Evolutionary conservation across 1,139 yeast species (phyloP).

Genomic region (Zygoascus meyerae): DNA sequence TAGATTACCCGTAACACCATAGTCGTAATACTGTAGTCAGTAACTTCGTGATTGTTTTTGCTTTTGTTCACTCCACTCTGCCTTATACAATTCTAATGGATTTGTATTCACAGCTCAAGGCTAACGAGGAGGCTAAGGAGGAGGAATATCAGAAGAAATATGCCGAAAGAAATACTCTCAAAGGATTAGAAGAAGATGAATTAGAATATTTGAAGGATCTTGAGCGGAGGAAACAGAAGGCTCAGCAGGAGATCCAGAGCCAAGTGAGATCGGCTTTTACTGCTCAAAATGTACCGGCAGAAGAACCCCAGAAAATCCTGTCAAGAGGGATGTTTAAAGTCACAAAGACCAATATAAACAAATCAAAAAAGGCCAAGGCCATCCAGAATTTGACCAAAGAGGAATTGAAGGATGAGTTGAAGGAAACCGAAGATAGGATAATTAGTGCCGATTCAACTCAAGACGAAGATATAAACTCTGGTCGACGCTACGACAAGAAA

Average conservation of each 20-base stretch:
- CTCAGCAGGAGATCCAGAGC: slow-evolving; percentile 13
- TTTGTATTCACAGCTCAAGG: slow-evolving; percentile 8
- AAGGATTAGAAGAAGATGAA: slow-evolving; percentile 17
- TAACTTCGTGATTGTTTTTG: no score
- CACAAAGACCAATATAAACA: slow-evolving; percentile 1
- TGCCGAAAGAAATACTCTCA: slow-evolving; percentile 15
- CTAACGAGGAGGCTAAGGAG: slow-evolving; percentile 14
- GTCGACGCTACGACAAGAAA: neutral
- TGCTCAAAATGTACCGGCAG: slow-evolving; percentile 3
- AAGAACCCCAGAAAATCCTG: neutral
- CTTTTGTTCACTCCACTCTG: no score
- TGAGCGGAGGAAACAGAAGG: slow-evolving; percentile 8
- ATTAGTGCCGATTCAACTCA: no score
- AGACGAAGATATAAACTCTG: no score
- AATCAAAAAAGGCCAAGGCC: no score
- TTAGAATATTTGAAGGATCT: slow-evolving; percentile 16
- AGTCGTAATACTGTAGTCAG: no score
- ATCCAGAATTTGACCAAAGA: no score
- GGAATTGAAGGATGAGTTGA: no score
- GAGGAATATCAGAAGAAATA: slow-evolving; percentile 16
- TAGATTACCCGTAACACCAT: no score
- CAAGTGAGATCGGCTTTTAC: slow-evolving; percentile 16
- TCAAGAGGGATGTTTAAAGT: slow-evolving; percentile 1
- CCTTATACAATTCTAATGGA: neutral
- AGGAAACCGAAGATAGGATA: no score